These are phyloP conservation scores for Coniophora puteana DNA, from an alignment of 1,284 basidiomycete genomes.

Conservation along the genomic window DNA sequence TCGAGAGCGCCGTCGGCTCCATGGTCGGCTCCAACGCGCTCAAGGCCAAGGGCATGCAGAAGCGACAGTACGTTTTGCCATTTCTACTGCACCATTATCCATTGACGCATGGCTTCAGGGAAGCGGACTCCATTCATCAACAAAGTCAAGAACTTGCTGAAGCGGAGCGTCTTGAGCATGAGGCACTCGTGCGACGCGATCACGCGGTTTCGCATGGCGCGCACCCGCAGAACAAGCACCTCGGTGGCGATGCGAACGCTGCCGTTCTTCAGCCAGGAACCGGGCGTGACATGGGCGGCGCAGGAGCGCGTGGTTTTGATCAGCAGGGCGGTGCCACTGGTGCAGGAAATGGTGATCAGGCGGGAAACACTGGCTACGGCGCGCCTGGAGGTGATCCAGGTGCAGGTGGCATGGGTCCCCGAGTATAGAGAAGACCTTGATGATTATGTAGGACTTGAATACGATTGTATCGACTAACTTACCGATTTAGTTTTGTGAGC, in stretches of 20 bases:
- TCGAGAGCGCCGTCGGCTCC: constrained; percentile 45
- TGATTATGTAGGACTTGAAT: too few relatives aligned
- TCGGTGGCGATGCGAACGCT: constrained; percentile 19
- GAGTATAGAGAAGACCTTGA: too few relatives aligned
- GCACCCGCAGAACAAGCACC: constrained; percentile 33
- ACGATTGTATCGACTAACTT: too few relatives aligned
- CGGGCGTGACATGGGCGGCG: not conserved
- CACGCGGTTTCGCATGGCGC: constrained; percentile 49
- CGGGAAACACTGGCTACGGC: too few relatives aligned
- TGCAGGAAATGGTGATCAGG: too few relatives aligned
- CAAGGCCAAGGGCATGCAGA: constrained; percentile 48
- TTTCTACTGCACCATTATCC: not conserved
- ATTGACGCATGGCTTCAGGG: constrained; percentile 22
- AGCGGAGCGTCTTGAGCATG: constrained; percentile 50
- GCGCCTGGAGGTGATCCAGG: too few relatives aligned
- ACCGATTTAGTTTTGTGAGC: too few relatives aligned
- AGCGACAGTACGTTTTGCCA: constrained; percentile 38
- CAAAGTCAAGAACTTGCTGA: constrained; percentile 49
- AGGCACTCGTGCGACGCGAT: constrained; percentile 45
- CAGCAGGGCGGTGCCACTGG: not conserved
- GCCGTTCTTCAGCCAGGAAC: too few relatives aligned
- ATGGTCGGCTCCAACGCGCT: constrained; percentile 44
- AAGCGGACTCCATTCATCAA: constrained; percentile 41
- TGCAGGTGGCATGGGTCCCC: too few relatives aligned
- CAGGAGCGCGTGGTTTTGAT: not conserved